These are phyloP conservation scores for Erythrophleum fordii DNA, from an alignment of 306 rosid species.

Conservation along the genomic window DNA sequence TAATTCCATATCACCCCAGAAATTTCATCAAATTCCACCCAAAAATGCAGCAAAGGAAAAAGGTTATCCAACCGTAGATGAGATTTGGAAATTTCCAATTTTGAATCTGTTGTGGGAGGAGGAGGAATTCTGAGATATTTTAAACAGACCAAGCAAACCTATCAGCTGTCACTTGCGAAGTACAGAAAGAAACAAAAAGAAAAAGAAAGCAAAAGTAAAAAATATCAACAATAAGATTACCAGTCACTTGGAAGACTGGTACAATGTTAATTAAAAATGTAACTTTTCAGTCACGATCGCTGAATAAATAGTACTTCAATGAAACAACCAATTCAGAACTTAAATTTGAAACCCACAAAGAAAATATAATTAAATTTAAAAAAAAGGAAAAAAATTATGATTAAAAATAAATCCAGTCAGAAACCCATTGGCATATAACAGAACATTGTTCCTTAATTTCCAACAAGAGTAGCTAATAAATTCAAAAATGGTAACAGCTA, in stretches of 20 bases:
- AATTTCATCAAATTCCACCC: background rate
- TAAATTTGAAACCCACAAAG: conserved; percentile 40
- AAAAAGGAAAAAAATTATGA: background rate
- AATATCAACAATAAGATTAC: conserved; percentile 35
- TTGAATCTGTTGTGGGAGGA: background rate
- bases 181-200: background rate
- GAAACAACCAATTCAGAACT: conserved; percentile 35
- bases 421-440: background rate
- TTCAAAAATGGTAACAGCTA: conserved; percentile 7
- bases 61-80: background rate
- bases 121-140: conserved; percentile 13
- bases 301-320: conserved; percentile 35
- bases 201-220: conserved; percentile 27
- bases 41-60: background rate
- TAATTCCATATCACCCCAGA: background rate
- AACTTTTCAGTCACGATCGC: conserved; percentile 35
- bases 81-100: background rate
- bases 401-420: conserved; percentile 15
- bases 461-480: background rate
- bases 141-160: conserved; percentile 19
- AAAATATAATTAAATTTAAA: conserved; percentile 19
- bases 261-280: conserved; percentile 5
- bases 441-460: conserved; percentile 21
- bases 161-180: background rate
- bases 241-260: conserved; percentile 36